A percentile compares a stretch with the other conserved stretches of the same genome.
Evolutionary conservation across 495 filamentous ascomycete genomes (phyloP).

Genomic region (Podospora anserina): DNA sequence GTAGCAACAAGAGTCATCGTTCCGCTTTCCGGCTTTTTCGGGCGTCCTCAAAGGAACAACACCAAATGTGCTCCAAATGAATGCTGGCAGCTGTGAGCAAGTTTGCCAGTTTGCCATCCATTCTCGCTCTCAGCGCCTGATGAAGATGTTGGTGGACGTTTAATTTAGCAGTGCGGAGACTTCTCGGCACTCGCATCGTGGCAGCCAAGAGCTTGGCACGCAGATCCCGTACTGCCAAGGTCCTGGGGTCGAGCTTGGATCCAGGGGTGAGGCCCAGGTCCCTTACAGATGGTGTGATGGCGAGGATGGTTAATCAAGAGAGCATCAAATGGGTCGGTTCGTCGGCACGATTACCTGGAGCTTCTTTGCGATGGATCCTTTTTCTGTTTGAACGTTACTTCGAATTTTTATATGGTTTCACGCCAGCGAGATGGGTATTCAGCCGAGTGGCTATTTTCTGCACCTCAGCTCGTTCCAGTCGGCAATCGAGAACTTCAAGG

Average conservation of each 20-base stretch:
- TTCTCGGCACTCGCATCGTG: slow-evolving; percentile 25
- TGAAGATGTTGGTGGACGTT: slow-evolving; percentile 7
- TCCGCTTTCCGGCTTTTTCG: too few species aligned
- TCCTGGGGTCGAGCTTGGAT: slow-evolving; percentile 20
- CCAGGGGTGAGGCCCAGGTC: background rate
- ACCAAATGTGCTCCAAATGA: too few species aligned
- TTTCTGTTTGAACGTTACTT: slow-evolving; percentile 24
- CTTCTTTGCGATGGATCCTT: background rate
- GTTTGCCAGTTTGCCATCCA: background rate
- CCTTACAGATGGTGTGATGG: background rate
- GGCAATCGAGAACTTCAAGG: background rate
- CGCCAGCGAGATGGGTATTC: slow-evolving; percentile 23
- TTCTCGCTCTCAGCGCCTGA: background rate
- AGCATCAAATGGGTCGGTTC: slow-evolving; percentile 1
- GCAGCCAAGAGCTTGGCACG: slow-evolving; percentile 27
- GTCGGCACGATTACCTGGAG: background rate
- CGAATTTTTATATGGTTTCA: slow-evolving; percentile 6
- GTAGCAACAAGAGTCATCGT: too few species aligned
- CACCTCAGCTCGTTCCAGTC: background rate
- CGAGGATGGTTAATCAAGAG: background rate
- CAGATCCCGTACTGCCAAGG: slow-evolving; percentile 28
- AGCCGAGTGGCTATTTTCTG: slow-evolving; percentile 31
- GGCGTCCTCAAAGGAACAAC: too few species aligned
- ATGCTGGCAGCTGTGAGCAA: background rate
- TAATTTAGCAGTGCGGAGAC: slow-evolving; percentile 22